Percentiles rank a stretch among this genome's conserved stretches.
phyloP scores from a whole-genome alignment of 768 basidiomycete species.

The Lactarius quietus region DNA sequence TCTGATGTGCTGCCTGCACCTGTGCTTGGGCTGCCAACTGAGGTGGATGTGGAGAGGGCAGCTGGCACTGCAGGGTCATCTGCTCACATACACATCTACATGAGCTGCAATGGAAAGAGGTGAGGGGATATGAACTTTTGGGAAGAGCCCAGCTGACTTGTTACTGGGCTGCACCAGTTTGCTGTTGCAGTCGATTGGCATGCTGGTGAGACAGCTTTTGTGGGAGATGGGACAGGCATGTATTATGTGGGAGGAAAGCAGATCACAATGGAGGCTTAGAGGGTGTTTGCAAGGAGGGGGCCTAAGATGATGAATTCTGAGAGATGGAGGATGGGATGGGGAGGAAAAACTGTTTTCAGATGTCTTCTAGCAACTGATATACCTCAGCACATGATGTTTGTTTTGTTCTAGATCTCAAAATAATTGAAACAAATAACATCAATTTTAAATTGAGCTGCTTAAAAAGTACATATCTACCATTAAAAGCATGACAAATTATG shows the following conservation, averaged over 20 bases:
- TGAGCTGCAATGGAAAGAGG: background rate
- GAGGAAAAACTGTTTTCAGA: too few species aligned
- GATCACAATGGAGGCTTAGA: conserved; percentile 20
- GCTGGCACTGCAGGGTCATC: conserved; percentile 27
- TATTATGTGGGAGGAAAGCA: conserved; percentile 18
- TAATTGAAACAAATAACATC: too few species aligned
- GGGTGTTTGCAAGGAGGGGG: conserved; percentile 19
- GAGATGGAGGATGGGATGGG: too few species aligned
- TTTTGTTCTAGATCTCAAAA: too few species aligned
- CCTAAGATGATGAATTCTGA: conserved; percentile 16
- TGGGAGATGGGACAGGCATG: conserved; percentile 17
- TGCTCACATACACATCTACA: background rate
- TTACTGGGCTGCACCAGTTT: conserved; percentile 14
- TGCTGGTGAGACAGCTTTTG: conserved; percentile 6
- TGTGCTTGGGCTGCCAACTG: background rate
- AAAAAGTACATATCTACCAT: too few species aligned
- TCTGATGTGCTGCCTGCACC: conserved; percentile 14
- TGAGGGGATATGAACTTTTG: conserved; percentile 14
- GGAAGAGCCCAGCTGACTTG: conserved; percentile 15
- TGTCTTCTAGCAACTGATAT: too few species aligned
- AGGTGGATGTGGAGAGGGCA: conserved; percentile 18
- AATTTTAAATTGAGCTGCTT: too few species aligned
- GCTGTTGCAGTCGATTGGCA: background rate
- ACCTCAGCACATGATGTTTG: too few species aligned
- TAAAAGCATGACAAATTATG: too few species aligned